Evolutionary conservation across 2,329 filamentous ascomycete species (phyloP), one percentile per base, ranked within the genome.

Genomic region (Cercospora nicotianae): DNA sequence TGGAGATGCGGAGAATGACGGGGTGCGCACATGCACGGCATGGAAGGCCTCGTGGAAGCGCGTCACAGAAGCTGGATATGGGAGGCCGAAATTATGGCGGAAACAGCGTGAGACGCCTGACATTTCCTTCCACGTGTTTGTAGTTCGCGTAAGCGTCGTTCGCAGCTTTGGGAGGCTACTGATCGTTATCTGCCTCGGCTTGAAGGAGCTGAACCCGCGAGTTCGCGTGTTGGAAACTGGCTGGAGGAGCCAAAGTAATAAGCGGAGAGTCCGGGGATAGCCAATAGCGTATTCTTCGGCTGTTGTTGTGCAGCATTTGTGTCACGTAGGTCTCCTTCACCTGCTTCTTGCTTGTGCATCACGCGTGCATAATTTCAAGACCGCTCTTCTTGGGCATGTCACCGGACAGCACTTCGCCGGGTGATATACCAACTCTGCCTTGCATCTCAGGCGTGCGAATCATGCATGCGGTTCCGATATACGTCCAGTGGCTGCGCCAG

Each of bases 1-100:
- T 64, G 26, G 62, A 64, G 51, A 42, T 64, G 62, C 62, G 62
- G 62, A 64, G 62, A 58, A 64, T 16, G 23, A 64, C 31, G 62
- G 62, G 51, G 62, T 39, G 23, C 7, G 18, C 23, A 57, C 53
- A 31, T 31, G 28, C 26, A 23, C 26, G 36, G 42, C 60, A 42
- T 61, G 59, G 59, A 45, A n/a, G 23, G 58, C 8, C n/a, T 39
- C 59, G 13, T 39, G 18, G 18, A 39, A 39, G 33, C 33, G 33
- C 33, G 59, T 61, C 33, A 45, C 28, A 42, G 18, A 36, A 31
- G 36, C 26, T 51, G 60, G 6, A 53, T 13, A 20, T 30, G 42
- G 23, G 60, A 31, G 39, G 20, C 60, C 60, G 60, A 63, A 33
- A 51, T 63, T 53, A 53, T 31, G 60, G 60, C 60, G 60, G 10